These are phyloP conservation scores for Trichosanthes truncata DNA, from an alignment of 306 rosid genomes.

Conservation along the genomic window DNA sequence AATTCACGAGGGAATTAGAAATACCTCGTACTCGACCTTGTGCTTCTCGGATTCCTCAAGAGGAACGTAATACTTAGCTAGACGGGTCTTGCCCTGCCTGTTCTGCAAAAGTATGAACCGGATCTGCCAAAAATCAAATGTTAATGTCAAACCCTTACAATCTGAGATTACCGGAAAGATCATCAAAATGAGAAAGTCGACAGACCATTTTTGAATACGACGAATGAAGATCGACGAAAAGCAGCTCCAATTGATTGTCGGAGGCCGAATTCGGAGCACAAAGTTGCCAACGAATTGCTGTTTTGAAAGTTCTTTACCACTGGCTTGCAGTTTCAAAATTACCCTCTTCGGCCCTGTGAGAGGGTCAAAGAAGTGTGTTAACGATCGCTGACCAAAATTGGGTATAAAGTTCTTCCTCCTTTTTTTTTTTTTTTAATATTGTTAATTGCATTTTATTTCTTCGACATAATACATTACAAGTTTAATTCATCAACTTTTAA, in stretches of 20 bases:
- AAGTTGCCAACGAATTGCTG: not conserved
- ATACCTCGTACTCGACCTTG: slow-evolving; percentile 97
- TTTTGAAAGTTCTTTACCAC: not conserved
- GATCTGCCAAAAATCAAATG: slow-evolving; percentile 46
- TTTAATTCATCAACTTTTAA: no score
- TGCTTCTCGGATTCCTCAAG: slow-evolving; percentile 97
- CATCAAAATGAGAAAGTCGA: not conserved
- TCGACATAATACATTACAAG: no score
- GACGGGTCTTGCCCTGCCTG: slow-evolving; percentile 87
- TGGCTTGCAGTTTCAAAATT: not conserved
- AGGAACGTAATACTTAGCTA: slow-evolving; percentile 91
- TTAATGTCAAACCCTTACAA: not conserved
- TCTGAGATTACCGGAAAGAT: not conserved
- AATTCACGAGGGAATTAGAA: not conserved
- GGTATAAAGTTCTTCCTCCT: not conserved
- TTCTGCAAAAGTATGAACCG: slow-evolving; percentile 93
- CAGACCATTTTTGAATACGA: not conserved
- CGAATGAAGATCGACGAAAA: not conserved
- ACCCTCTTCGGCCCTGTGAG: not conserved
- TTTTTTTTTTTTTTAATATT: not conserved
- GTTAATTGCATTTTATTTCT: no score
- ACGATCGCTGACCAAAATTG: not conserved
- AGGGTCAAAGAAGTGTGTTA: not conserved
- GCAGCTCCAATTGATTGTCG: not conserved
- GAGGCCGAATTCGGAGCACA: not conserved